These are phyloP conservation scores for Nicotiana rustica DNA, from an alignment of 305 asterid genomes.

Conservation along the genomic window DNA sequence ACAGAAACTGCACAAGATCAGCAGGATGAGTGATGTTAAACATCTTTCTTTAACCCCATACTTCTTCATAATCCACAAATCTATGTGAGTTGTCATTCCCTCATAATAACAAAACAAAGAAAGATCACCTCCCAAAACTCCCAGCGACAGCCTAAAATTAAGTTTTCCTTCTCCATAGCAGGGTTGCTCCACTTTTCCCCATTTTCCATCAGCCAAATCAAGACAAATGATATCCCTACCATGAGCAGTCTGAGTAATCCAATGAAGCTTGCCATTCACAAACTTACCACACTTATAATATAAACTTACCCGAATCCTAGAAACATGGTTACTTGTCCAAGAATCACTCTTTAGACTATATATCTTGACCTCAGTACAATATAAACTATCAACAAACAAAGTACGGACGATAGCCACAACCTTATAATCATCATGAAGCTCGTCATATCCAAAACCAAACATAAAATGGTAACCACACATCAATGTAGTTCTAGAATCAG, in stretches of 20 bases:
- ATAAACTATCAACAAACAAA: not conserved
- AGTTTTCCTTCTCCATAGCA: slow-evolving; percentile 41
- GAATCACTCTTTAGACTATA: slow-evolving; percentile 20
- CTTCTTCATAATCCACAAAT: slow-evolving; percentile 66
- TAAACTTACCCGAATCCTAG: not conserved
- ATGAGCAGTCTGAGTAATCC: not conserved
- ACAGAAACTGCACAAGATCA: not conserved
- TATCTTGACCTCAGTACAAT: not conserved
- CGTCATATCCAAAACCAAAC: not conserved
- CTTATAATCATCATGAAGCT: not conserved
- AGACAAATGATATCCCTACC: slow-evolving; percentile 57
- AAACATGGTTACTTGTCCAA: not conserved
- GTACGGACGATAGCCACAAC: not conserved
- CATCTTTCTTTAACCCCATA: slow-evolving; percentile 40
- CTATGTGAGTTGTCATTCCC: not conserved
- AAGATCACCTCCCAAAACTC: slow-evolving; percentile 51
- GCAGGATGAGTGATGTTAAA: slow-evolving; percentile 33
- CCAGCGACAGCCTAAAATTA: slow-evolving; percentile 37
- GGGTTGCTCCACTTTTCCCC: slow-evolving; percentile 56
- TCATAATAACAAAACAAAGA: slow-evolving; percentile 47
- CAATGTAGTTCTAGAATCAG: not conserved
- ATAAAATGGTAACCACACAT: not conserved
- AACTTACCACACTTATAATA: not conserved
- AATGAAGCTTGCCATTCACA: slow-evolving; percentile 15
- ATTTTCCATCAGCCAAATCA: slow-evolving; percentile 56